phyloP scores from a whole-genome alignment of 495 filamentous ascomycete genomes.

The Alectoria sarmentosa region DNA sequence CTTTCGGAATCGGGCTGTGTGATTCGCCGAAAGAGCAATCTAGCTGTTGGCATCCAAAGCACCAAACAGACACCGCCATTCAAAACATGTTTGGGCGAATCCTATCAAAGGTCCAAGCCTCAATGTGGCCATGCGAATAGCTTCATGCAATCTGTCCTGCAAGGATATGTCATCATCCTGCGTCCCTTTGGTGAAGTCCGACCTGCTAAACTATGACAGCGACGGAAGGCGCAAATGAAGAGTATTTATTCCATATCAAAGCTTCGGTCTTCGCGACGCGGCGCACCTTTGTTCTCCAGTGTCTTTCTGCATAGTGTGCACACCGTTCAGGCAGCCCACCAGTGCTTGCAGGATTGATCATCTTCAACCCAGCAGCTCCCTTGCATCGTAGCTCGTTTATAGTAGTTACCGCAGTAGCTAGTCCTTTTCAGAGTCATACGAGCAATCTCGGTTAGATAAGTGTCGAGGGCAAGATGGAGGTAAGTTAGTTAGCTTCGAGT shows the following conservation, averaged over 20 bases:
- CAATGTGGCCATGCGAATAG: constrained; percentile 15
- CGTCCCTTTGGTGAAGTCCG: background rate
- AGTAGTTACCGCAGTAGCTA: no score
- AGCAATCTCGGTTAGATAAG: constrained; percentile 3
- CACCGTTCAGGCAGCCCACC: background rate
- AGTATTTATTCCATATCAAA: constrained; percentile 7
- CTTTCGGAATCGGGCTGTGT: constrained; percentile 16
- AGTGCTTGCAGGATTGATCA: background rate
- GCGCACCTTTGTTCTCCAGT: background rate
- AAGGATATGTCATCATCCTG: constrained; percentile 9
- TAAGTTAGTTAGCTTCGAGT: background rate
- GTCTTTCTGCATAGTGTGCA: background rate
- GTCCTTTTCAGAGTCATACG: no score
- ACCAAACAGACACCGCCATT: constrained; percentile 10
- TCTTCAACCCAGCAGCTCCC: background rate
- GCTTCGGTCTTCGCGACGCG: background rate
- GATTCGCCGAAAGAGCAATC: background rate
- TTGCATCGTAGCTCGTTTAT: background rate
- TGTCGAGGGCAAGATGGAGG: background rate
- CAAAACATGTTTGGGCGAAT: background rate
- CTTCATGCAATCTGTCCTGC: constrained; percentile 6
- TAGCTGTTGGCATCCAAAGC: constrained; percentile 5
- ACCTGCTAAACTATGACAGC: background rate
- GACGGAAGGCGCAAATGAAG: background rate
- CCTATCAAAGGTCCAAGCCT: constrained; percentile 10